A percentile compares a stretch with the other conserved stretches of the same genome.
phyloP scores from a whole-genome alignment of 208 protist genomes.

The Trichomonas vaginalis region DNA sequence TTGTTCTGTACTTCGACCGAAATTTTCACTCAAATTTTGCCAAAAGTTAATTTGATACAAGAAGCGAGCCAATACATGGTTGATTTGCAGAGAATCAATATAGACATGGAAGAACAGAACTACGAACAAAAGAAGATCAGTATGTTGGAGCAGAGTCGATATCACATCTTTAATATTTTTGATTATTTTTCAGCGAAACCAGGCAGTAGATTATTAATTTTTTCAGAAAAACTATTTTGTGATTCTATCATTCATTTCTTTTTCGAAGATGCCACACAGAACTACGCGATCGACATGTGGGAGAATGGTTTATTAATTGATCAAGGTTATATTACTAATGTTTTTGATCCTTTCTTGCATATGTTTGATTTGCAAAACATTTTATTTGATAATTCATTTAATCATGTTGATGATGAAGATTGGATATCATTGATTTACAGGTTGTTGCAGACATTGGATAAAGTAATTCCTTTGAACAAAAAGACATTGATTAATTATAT shows the following conservation, averaged over 20 bases:
- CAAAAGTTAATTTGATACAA: background rate
- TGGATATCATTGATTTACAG: background rate
- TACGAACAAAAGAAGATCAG: background rate
- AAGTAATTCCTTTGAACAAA: background rate
- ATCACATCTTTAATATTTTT: background rate
- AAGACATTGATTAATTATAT: background rate
- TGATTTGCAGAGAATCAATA: background rate
- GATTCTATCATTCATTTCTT: background rate
- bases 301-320: background rate
- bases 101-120: background rate
- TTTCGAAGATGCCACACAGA: background rate
- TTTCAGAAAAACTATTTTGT: background rate
- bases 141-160: background rate
- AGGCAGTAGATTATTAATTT: background rate
- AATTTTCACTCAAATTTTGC: background rate
- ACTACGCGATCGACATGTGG: background rate
- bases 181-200: background rate
- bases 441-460: background rate
- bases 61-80: background rate
- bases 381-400: background rate
- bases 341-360: background rate
- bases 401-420: background rate
- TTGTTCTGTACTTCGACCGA: background rate
- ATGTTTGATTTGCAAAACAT: background rate
- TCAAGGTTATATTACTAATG: background rate